phyloP scores from a whole-genome alignment of 2,329 filamentous ascomycete species.

The Epichloe baconii region DNA sequence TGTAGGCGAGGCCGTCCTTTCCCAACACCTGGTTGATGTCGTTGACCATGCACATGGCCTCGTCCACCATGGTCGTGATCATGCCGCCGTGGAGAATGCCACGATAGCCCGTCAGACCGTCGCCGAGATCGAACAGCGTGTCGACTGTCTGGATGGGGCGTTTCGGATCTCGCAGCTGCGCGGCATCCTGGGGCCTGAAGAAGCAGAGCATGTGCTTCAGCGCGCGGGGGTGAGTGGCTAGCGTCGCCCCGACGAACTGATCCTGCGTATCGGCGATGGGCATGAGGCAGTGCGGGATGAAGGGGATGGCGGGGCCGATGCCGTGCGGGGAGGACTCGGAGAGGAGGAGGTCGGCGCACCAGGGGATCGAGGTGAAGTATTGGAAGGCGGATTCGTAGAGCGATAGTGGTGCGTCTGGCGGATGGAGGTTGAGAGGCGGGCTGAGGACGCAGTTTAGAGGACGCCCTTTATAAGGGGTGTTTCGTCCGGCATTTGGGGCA shows the following conservation, averaged over 20 bases:
- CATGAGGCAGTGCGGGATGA: constrained; percentile 21
- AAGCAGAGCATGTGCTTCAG: constrained; percentile 22
- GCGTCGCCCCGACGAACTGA: constrained; percentile 21
- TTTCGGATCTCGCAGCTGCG: constrained; percentile 11
- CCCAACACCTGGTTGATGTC: constrained; percentile 23
- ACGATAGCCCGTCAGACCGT: constrained; percentile 21
- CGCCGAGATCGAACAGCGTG: constrained; percentile 20
- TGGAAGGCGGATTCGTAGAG: constrained; percentile 16
- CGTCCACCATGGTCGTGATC: constrained; percentile 22
- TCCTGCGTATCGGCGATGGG: constrained; percentile 17
- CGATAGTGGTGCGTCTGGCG: constrained; percentile 13
- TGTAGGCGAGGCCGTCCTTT: constrained; percentile 17
- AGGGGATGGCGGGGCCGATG: constrained; percentile 13
- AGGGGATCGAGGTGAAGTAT: constrained; percentile 23
- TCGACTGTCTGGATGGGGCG: constrained; percentile 17
- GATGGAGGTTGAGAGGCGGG: constrained; percentile 16
- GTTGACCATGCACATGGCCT: constrained; percentile 22
- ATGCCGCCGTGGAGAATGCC: constrained; percentile 24
- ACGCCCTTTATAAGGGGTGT: not conserved
- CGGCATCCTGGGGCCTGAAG: constrained; percentile 17
- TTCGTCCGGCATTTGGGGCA: not conserved
- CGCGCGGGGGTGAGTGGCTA: constrained; percentile 14
- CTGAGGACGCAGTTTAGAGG: constrained; percentile 16
- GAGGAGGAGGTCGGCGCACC: constrained; percentile 20
- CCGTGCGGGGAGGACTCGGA: constrained; percentile 2